Percentiles rank a stretch among this genome's conserved stretches.
Evolutionary conservation across 2,329 filamentous ascomycete species (phyloP).

Genomic region (Lizonia empirigonia): DNA sequence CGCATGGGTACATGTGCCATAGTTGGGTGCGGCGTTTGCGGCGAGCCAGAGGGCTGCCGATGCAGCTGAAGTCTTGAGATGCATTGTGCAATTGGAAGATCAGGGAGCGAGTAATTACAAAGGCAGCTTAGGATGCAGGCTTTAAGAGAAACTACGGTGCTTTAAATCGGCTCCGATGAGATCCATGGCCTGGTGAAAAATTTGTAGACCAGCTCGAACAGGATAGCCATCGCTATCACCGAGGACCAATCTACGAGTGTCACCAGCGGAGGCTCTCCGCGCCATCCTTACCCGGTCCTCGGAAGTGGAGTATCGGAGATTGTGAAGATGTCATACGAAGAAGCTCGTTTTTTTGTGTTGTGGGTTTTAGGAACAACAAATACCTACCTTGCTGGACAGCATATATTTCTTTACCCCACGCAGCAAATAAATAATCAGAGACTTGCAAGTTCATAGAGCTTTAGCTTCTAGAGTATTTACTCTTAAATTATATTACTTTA

Average conservation of each 20-base stretch:
- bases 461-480: no score
- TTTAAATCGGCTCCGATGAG: background rate
- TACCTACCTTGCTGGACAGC: no score
- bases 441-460: no score
- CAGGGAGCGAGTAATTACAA: background rate
- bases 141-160: background rate
- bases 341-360: no score
- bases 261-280: conserved; percentile 19
- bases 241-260: conserved; percentile 16
- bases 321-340: conserved; percentile 4
- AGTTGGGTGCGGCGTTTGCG: conserved; percentile 21
- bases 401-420: no score
- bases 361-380: no score
- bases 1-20: conserved; percentile 19
- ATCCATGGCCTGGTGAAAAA: conserved; percentile 1
- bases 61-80: conserved; percentile 14
- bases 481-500: no score
- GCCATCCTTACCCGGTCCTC: conserved; percentile 6
- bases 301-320: conserved; percentile 10
- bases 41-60: conserved; percentile 31
- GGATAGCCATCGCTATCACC: conserved; percentile 3
- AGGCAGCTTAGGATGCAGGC: background rate
- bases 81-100: background rate
- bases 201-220: conserved; percentile 6
- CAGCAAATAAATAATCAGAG: no score